Base-by-base conservation (phyloP, 768 basidiomycete species). In the Fomitopsis pulvina region DNA sequence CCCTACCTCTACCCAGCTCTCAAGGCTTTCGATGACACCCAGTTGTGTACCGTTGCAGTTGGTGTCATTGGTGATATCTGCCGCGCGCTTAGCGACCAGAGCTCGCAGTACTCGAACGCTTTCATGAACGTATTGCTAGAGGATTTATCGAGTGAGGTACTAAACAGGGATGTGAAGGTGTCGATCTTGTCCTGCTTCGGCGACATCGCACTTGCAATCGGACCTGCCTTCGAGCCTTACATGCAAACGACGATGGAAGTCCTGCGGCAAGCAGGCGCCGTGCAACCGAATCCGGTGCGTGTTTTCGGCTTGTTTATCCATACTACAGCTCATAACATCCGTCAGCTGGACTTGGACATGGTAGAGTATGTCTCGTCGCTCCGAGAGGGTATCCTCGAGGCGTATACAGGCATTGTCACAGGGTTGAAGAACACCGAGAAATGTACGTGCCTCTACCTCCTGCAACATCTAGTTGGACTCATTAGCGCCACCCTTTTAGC, bases 41-140 rank as follows among this genome's bases (percentile, higher is more conserved):
- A 96, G 62, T 76, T 98, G 21, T 96, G 92, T 72, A 93, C 85
- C 6, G 92, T 97, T 48, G 92, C 93, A 14, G 90, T 98, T 41
- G 95, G 95, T 57, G 82, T 96, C 57, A 90, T 97, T 48, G 92
- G 93, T 7, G 96, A 99, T 59, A 83, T 98, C 47, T 91, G 92
- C n/a, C 88, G 95, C 48, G 94, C 93, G 1, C 78, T 98, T 18
- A 87, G 91, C 40, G 87, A 92, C 50, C 79, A 83, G 61, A 85
- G 85, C 50, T 78, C 80, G 1, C 84, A 87, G 58, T 97, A 93
- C 66, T 84, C 92, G 32, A 75, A 80, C 51, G 75, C 83, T 2
- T 94, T 99, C 73, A 96, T 99, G 89, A 85, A 80, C 10, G 90
- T 90, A 14, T 74, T 99, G 27, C 73, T 97, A 20, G 89, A 93